Conservation (phyloP, 805 yeast species). For the Hemisphaericaspora nanyangensis region DNA sequence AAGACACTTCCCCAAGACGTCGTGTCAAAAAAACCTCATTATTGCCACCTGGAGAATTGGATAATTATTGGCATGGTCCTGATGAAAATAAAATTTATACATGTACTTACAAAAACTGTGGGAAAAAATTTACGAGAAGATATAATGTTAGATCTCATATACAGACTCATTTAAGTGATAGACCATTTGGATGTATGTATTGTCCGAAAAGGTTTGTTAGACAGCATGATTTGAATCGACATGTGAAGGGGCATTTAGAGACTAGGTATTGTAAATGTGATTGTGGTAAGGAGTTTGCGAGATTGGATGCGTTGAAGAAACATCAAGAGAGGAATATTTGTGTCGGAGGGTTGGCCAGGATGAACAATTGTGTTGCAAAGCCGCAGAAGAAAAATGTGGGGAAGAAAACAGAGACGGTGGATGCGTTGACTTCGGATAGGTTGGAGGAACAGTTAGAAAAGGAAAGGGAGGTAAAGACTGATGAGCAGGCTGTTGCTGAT, state of each 20-base stretch:
- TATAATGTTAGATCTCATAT: constrained; percentile 94
- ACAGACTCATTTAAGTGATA: constrained; percentile 91
- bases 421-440: constrained; percentile 3
- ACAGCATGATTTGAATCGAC: constrained; percentile 91
- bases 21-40: constrained; percentile 59
- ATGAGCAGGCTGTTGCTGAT: too few species aligned
- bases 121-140: constrained; percentile 78
- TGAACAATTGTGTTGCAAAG: constrained; percentile 14
- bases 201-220: constrained; percentile 89
- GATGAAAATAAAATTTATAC: constrained; percentile 65
- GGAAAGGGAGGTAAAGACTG: too few species aligned
- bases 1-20: constrained; percentile 44
- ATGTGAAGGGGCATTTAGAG: constrained; percentile 79
- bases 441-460: neutral
- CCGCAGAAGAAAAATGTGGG: constrained; percentile 14
- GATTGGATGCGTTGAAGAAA: constrained; percentile 83
- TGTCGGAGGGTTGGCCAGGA: constrained; percentile 51
- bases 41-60: constrained; percentile 86
- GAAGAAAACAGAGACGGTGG: neutral
- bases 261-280: constrained; percentile 67
- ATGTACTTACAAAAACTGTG: constrained; percentile 76
- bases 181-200: constrained; percentile 79
- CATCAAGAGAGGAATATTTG: constrained; percentile 81
- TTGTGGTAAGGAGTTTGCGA: constrained; percentile 91
- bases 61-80: constrained; percentile 78